Base-by-base conservation (phyloP, 139 green algal genomes). In the Nannochloris sp. region DNA sequence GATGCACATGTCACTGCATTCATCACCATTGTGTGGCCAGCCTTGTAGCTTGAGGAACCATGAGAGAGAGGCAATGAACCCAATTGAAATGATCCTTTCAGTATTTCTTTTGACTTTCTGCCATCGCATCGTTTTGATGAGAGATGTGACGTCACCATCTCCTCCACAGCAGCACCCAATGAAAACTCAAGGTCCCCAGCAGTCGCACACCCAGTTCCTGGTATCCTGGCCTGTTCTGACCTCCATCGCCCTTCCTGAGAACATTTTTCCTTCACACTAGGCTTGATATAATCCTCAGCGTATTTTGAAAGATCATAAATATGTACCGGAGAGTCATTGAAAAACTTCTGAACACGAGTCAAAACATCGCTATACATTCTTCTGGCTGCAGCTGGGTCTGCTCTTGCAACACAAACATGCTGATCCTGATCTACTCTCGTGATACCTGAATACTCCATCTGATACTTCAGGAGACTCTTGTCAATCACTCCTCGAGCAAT, bases 121-220 rank as follows among this genome's bases (percentile, higher is more conserved):
- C 83, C 1, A 65, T 51, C 11, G 75, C 67, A 25, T 58, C 13
- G 1, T 69, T 65, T 9, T 77, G 61, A 26, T 68, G 25, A 23
- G 80, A 25, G 20, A 72, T 53, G 56, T 80, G 43, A 31, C 45
- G 29, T 3, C 71, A 67, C 49, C 79, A 20, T 26, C 30, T 49
- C 1, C 5, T 25, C 0, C 26, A 50, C 14, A 72, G 23, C 5
- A 75, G 12, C 2, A 56, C 71, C 4, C 50, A 70, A 80, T 4
- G 50, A 43, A 45, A 51, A 49, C 20, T 84, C 78, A 14, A 84
- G 14, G 62, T 84, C 78, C 14, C 28, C 2, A 5, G 48, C 64
- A 5, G 64, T 61, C 1, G 71, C 74, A 44, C 59, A 72, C 4
- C 78, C 74, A 20, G 59, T 69, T 26, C 74, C 74, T 8, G 67